A percentile compares a stretch with the other conserved stretches of the same genome.
Evolutionary conservation across 805 yeast genomes (phyloP).

Genomic region (Metschnikowia lachancei): DNA sequence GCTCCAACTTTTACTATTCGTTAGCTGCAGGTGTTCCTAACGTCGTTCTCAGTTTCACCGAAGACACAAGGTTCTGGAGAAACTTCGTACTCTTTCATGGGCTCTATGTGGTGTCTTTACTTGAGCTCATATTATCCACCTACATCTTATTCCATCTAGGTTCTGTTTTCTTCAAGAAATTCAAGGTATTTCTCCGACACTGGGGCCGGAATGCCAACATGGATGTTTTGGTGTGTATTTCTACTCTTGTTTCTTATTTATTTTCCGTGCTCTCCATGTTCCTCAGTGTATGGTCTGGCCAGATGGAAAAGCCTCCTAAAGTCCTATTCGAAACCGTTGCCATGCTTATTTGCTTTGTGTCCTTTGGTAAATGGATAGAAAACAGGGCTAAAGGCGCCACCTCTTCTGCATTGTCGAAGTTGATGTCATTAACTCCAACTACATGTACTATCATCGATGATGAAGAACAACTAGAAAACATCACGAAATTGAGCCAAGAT

Average conservation of each 20-base stretch:
- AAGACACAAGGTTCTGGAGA: slow-evolving; percentile 31
- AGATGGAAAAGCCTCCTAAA: slow-evolving; percentile 50
- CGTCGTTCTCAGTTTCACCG: slow-evolving; percentile 48
- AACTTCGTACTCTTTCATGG: slow-evolving; percentile 51
- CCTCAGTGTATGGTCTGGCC: slow-evolving; percentile 44
- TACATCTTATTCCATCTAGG: slow-evolving; percentile 72
- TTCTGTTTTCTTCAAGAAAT: slow-evolving; percentile 58
- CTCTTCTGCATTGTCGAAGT: slow-evolving; percentile 77
- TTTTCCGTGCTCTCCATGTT: slow-evolving; percentile 69
- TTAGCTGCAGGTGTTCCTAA: slow-evolving; percentile 63
- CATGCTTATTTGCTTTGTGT: slow-evolving; percentile 80
- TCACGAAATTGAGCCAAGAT: background rate
- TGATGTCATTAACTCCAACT: slow-evolving; percentile 78
- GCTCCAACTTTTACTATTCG: slow-evolving; percentile 49
- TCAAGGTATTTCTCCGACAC: slow-evolving; percentile 63
- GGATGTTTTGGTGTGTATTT: slow-evolving; percentile 86
- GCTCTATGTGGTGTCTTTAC: slow-evolving; percentile 57
- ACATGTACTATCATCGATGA: slow-evolving; percentile 63
- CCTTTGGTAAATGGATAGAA: slow-evolving; percentile 89
- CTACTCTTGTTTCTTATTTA: slow-evolving; percentile 73
- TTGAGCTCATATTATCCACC: slow-evolving; percentile 56
- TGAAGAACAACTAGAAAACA: slow-evolving; percentile 22
- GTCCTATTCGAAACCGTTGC: slow-evolving; percentile 82
- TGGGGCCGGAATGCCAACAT: slow-evolving; percentile 65
- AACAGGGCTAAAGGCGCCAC: slow-evolving; percentile 92